Conservation (phyloP, 345 rosid genomes). For the Lepidium sativum region DNA sequence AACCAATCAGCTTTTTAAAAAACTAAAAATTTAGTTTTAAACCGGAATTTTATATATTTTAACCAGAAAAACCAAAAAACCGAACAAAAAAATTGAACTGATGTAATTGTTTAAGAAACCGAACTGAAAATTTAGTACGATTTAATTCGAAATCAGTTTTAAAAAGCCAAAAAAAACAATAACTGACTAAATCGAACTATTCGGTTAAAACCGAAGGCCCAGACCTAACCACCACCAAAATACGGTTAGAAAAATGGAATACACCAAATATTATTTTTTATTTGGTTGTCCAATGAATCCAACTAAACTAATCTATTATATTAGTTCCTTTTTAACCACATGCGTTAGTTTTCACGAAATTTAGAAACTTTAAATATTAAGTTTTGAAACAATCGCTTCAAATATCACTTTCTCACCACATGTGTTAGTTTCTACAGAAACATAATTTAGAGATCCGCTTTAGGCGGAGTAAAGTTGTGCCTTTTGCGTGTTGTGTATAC, state of each 20-base stretch:
- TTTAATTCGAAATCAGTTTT: no score
- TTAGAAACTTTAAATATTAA: background rate
- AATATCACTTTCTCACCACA: constrained; percentile 8
- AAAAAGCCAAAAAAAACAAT: no score
- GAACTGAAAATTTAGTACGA: no score
- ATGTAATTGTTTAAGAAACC: no score
- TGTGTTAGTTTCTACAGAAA: constrained; percentile 3
- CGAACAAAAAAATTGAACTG: no score
- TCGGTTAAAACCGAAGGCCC: no score
- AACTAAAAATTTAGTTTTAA: no score
- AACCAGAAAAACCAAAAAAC: no score
- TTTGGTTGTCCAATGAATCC: background rate
- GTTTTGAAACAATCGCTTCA: background rate
- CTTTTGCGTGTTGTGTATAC: constrained; percentile 19
- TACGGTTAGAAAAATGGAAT: background rate
- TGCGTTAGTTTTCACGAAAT: background rate
- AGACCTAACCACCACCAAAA: no score
- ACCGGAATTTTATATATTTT: no score
- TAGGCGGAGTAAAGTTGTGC: constrained; percentile 6
- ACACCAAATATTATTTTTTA: background rate
- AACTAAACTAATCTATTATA: background rate
- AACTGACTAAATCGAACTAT: no score
- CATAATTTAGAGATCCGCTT: constrained; percentile 16
- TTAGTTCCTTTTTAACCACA: background rate
- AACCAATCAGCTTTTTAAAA: no score